phyloP scores from a whole-genome alignment of 169 alveolate genomes.

The Babesia bigemina region DNA sequence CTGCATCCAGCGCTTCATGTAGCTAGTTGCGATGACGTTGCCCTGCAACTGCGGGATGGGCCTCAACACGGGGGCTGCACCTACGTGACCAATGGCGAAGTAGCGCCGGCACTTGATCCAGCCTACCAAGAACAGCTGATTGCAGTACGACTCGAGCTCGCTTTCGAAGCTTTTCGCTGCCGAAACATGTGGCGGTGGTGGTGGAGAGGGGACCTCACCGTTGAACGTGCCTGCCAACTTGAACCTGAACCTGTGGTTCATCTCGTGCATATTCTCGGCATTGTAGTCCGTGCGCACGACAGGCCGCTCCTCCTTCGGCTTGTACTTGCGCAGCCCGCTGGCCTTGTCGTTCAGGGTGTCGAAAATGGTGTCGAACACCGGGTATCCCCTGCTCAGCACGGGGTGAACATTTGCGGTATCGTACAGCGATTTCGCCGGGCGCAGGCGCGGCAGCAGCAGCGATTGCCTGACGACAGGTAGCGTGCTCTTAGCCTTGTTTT shows the following conservation, averaged over 20 bases:
- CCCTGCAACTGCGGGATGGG: constrained; percentile 56
- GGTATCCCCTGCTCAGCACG: constrained; percentile 56
- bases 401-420: constrained; percentile 62
- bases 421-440: constrained; percentile 55
- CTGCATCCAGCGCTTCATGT: constrained; percentile 73
- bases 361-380: constrained; percentile 64
- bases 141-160: constrained; percentile 66
- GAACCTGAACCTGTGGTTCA: constrained; percentile 69
- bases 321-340: constrained; percentile 62
- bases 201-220: constrained; percentile 9
- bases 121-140: constrained; percentile 68
- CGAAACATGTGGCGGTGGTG: too few species aligned
- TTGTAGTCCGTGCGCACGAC: constrained; percentile 48
- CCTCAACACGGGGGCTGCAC: neutral
- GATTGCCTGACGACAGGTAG: constrained; percentile 8
- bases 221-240: constrained; percentile 58
- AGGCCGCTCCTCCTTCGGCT: constrained; percentile 16
- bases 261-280: constrained; percentile 49
- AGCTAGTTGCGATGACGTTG: constrained; percentile 67
- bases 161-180: constrained; percentile 62
- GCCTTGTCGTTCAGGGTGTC: constrained; percentile 69
- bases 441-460: constrained; percentile 22
- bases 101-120: constrained; percentile 68
- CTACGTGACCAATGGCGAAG: constrained; percentile 69
- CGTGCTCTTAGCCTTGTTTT: constrained; percentile 64